These are phyloP conservation scores for Pachyrhizus erosus DNA, from an alignment of 306 rosid genomes.

Conservation along the genomic window DNA sequence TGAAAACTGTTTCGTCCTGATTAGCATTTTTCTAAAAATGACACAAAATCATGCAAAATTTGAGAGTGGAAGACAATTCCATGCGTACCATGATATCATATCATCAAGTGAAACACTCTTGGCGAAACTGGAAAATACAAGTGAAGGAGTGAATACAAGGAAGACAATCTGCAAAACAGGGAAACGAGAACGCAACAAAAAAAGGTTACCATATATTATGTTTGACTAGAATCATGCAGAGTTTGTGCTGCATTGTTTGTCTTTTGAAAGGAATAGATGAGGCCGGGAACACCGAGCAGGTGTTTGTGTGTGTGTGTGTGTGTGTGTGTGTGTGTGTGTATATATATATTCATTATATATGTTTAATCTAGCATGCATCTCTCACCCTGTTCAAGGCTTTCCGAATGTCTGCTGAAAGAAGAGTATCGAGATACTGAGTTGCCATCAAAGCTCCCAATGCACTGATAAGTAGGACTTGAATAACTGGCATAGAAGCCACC, in stretches of 20 bases:
- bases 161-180: slow-evolving; percentile 76
- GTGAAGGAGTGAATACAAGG: slow-evolving; percentile 80
- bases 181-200: neutral
- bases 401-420: slow-evolving; percentile 66
- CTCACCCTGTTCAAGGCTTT: slow-evolving; percentile 78
- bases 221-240: slow-evolving; percentile 1
- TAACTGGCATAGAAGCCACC: slow-evolving; percentile 78
- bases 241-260: slow-evolving; percentile 10
- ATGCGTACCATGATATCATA: slow-evolving; percentile 78
- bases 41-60: neutral
- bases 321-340: too few relatives aligned
- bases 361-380: neutral
- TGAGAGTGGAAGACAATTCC: neutral
- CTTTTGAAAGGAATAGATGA: neutral
- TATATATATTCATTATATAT: neutral
- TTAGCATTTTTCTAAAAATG: neutral
- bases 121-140: slow-evolving; percentile 77
- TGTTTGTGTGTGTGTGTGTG: too few relatives aligned
- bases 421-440: slow-evolving; percentile 55
- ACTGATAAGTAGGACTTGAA: slow-evolving; percentile 77
- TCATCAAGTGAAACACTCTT: slow-evolving; percentile 76
- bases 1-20: neutral
- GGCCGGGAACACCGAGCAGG: slow-evolving; percentile 2
- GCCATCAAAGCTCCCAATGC: slow-evolving; percentile 83
- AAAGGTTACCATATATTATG: neutral